Conservation (phyloP, 2,329 filamentous ascomycete genomes). For the Pseudogymnoascus sp. region DNA sequence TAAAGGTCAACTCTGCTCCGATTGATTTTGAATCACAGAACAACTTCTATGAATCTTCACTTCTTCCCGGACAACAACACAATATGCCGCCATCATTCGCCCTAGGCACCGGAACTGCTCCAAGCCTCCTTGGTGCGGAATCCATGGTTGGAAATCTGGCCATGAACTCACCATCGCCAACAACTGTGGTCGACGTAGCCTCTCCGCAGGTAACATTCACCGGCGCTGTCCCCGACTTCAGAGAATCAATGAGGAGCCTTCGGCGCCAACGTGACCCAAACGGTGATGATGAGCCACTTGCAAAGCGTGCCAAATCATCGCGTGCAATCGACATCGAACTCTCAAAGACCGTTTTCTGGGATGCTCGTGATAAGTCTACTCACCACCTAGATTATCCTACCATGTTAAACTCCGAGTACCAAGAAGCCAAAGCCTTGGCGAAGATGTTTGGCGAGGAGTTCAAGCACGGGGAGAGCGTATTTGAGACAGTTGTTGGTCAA, state of each 20-base stretch:
- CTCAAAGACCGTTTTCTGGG: slow-evolving; percentile 52
- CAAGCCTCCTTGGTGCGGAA: slow-evolving; percentile 28
- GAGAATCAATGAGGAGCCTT: slow-evolving; percentile 20
- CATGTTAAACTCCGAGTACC: slow-evolving; percentile 54
- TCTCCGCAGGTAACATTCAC: slow-evolving; percentile 15
- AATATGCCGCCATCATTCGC: not conserved
- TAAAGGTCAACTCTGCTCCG: not conserved
- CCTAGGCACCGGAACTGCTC: slow-evolving; percentile 16
- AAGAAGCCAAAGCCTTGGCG: slow-evolving; percentile 48
- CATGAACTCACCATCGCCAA: slow-evolving; percentile 26
- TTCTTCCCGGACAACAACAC: not conserved
- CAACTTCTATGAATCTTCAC: not conserved
- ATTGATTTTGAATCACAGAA: not conserved
- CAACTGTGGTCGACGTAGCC: slow-evolving; percentile 8
- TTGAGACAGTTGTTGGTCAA: slow-evolving; percentile 25
- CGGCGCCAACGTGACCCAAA: slow-evolving; percentile 24
- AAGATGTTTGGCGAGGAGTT: slow-evolving; percentile 46
- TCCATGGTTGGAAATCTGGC: slow-evolving; percentile 27
- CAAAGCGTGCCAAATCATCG: slow-evolving; percentile 44
- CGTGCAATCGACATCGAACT: slow-evolving; percentile 52
- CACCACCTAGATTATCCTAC: slow-evolving; percentile 58
- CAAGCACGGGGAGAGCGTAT: slow-evolving; percentile 43
- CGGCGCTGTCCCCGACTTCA: slow-evolving; percentile 7
- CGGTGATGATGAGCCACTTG: slow-evolving; percentile 30
- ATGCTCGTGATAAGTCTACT: slow-evolving; percentile 43